Conservation (phyloP, 768 basidiomycete species). For the Tylopilus rubrobrunneus region DNA sequence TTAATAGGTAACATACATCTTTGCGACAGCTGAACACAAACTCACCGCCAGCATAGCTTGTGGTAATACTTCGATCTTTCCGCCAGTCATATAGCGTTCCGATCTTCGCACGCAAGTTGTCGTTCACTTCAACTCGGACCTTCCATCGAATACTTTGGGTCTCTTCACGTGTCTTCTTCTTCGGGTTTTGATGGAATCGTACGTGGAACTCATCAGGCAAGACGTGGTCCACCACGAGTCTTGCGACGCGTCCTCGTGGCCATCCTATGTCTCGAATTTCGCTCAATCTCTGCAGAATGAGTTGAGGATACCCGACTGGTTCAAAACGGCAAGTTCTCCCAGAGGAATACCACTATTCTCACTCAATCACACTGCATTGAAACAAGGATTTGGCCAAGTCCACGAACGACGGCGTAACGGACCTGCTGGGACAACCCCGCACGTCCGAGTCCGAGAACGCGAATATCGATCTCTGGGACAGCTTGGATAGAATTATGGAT, state of each 20-base stretch:
- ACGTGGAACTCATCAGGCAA: background rate
- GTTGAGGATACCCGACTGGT: conserved; percentile 2
- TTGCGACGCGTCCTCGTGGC: background rate
- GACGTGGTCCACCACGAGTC: background rate
- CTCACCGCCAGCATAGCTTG: too few relatives aligned
- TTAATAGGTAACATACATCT: too few relatives aligned
- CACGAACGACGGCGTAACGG: background rate
- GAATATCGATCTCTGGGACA: background rate
- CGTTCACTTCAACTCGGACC: too few relatives aligned
- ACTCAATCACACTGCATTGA: background rate
- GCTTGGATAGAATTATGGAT: background rate
- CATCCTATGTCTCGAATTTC: background rate
- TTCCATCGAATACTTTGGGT: too few relatives aligned
- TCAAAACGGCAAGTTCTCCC: background rate
- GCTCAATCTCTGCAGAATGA: background rate
- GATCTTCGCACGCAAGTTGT: too few relatives aligned
- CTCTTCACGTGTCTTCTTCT: too few relatives aligned
- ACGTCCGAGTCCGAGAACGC: background rate
- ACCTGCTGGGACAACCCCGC: background rate
- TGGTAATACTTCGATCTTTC: too few relatives aligned
- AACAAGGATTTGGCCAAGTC: background rate
- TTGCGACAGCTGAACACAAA: too few relatives aligned
- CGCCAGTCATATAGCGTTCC: too few relatives aligned
- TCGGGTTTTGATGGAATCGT: background rate
- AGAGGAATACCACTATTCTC: too few relatives aligned